Conservation (phyloP, 768 basidiomycete genomes). For the Lactifluus subvellereus region DNA sequence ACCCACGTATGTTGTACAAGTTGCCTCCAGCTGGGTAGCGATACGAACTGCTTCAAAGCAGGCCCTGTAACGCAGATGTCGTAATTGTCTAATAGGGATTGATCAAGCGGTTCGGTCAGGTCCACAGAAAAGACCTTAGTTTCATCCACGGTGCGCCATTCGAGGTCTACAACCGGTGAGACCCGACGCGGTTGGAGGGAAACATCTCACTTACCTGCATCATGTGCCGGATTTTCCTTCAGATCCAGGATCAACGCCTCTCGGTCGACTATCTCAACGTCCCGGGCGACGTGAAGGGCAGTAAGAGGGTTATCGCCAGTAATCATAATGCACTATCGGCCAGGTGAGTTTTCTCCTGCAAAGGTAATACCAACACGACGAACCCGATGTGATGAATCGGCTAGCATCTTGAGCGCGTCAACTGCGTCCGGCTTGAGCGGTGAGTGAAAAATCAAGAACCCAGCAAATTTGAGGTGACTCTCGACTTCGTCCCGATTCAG, state of each 20-base stretch:
- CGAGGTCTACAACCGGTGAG: constrained; percentile 49
- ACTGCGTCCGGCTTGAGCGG: constrained; percentile 93
- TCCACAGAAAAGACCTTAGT: constrained; percentile 82
- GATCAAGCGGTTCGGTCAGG: constrained; percentile 72
- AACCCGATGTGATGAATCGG: constrained; percentile 94
- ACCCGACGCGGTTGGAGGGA: constrained; percentile 9
- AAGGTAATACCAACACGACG: constrained; percentile 30
- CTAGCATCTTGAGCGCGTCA: constrained; percentile 85
- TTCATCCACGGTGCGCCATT: constrained; percentile 94
- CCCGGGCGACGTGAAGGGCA: constrained; percentile 90
- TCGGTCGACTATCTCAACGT: constrained; percentile 96
- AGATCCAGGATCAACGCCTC: constrained; percentile 90
- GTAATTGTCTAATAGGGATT: constrained; percentile 71
- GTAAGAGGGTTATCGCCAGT: constrained; percentile 98
- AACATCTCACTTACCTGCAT: constrained; percentile 46
- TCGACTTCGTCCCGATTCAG: constrained; percentile 80
- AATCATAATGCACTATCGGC: constrained; percentile 89
- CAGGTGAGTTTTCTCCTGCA: constrained; percentile 11
- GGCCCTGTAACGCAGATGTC: constrained; percentile 97
- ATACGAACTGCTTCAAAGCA: constrained; percentile 83
- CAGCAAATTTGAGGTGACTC: constrained; percentile 73
- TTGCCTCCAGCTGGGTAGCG: constrained; percentile 61
- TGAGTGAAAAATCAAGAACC: constrained; percentile 98
- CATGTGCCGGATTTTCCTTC: constrained; percentile 69
- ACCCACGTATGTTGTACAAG: constrained; percentile 97